Conservation (phyloP, 768 basidiomycete genomes). For the Melanogaster broomeanus region DNA sequence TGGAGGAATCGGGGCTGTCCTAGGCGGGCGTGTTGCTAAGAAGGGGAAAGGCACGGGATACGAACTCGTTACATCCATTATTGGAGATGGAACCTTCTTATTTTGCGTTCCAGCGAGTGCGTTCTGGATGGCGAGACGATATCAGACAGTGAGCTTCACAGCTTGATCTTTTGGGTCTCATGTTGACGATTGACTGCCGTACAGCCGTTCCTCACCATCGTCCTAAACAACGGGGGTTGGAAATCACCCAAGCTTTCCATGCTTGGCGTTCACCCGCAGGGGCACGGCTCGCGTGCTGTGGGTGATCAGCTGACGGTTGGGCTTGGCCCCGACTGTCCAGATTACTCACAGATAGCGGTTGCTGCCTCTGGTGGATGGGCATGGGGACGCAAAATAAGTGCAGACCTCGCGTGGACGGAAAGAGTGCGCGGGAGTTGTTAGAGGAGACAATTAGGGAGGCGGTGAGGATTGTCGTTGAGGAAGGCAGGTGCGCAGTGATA, state of each 20-base stretch:
- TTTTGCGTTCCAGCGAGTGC: constrained; percentile 66
- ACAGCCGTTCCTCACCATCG: constrained; percentile 69
- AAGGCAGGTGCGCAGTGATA: constrained; percentile 63
- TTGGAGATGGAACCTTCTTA: constrained; percentile 71
- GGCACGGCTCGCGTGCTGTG: constrained; percentile 46
- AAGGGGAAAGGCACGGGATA: constrained; percentile 31
- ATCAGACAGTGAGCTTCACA: constrained; percentile 52
- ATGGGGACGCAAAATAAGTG: constrained; percentile 46
- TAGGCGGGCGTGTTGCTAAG: constrained; percentile 40
- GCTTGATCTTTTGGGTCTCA: too few species aligned
- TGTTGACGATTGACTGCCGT: neutral
- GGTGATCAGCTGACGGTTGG: constrained; percentile 59
- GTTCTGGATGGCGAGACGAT: constrained; percentile 74
- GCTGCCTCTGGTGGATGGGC: constrained; percentile 73
- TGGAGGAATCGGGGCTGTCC: constrained; percentile 57
- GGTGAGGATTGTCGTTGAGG: constrained; percentile 53
- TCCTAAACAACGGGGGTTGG: constrained; percentile 76
- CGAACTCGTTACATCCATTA: constrained; percentile 57
- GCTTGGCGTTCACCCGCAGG: constrained; percentile 62
- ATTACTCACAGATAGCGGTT: constrained; percentile 62
- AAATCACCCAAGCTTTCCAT: constrained; percentile 65
- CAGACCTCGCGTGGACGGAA: constrained; percentile 23
- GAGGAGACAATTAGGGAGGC: constrained; percentile 47
- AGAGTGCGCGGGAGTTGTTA: constrained; percentile 25
- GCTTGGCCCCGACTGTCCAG: constrained; percentile 63